Base-by-base conservation (phyloP, 228 moss, liverwort and hornwort species). In the Sphagnum magellanicum region DNA sequence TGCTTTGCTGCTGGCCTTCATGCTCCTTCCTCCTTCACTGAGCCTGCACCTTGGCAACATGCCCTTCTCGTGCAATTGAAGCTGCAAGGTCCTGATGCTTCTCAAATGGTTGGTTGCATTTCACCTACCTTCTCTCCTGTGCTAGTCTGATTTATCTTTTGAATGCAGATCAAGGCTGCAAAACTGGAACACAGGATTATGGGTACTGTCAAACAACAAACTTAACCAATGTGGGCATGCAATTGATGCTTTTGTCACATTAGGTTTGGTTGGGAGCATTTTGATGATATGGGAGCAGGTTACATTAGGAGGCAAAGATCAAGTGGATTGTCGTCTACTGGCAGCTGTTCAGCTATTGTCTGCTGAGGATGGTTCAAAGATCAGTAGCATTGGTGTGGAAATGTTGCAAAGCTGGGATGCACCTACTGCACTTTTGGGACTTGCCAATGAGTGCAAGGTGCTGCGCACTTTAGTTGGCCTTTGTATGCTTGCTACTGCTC, bases 271-370 rank as follows among this genome's bases (percentile, higher is more conserved):
- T 59, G 46, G 50, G 16, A 51, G 15, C 6, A 62, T 9, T 32
- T 46, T 15, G 50, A 48, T 16, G 61, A 4, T 63, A 51, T 51
- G 13, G 16, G 6, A 61, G 68, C 78, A 89, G 89, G 77, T 87
- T 50, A 83, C 76, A 49, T 67, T 89, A 53, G 87, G 92, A 51
- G 85, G 83, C 5, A 16, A 79, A n/a, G 84, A 89, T 72, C 80
- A 82, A 47, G 89, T 86, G 62, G 88, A 92, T 60, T 79, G 83
- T 52, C 79, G 89, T 12, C 71, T 92, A 16, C 78, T 89, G 16
- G 85, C 89, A n/a, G 85, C 85, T 63, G 72, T 85, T 61, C 78
- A 87, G 62, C 69, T 92, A 69, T 76, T 89, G 74, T 85, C 84
- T 62, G 74, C 81, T 3, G 72, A 67, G 53, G 78, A 79, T 16